phyloP scores from a whole-genome alignment of 139 green algal genomes.

The Astrephomene gubernaculifera region DNA sequence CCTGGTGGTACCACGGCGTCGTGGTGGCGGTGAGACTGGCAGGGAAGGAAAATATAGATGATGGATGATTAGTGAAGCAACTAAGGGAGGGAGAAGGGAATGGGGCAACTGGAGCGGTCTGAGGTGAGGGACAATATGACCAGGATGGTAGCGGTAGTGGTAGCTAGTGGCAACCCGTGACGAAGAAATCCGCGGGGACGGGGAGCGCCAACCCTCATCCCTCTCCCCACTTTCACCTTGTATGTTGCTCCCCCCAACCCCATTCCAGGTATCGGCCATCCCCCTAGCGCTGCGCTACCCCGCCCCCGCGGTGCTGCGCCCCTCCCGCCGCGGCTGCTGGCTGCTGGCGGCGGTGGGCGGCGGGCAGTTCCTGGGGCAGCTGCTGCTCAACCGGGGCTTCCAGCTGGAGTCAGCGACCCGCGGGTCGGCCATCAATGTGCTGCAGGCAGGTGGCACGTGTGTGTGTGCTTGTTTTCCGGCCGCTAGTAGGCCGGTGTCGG shows the following conservation, averaged over 20 bases:
- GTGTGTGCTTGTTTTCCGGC: no score
- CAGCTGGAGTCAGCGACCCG: constrained; percentile 63
- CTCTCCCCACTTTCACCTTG: no score
- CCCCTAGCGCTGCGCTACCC: constrained; percentile 44
- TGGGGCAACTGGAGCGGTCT: no score
- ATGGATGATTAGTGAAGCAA: no score
- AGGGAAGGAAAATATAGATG: no score
- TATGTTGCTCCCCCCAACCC: not conserved
- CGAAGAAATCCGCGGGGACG: no score
- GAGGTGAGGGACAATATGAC: no score
- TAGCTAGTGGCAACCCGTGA: no score
- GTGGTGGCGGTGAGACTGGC: constrained; percentile 24
- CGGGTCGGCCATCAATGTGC: constrained; percentile 56
- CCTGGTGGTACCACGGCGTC: constrained; percentile 46
- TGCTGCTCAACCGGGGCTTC: constrained; percentile 61
- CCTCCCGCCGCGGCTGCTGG: not conserved
- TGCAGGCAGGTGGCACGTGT: constrained; percentile 31
- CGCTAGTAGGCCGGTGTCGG: no score
- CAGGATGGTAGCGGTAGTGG: no score
- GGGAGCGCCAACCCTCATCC: no score
- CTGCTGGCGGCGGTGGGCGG: constrained; percentile 49
- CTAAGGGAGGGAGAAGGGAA: no score
- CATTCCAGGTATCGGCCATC: not conserved
- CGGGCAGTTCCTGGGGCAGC: constrained; percentile 1
- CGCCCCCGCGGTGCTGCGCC: constrained; percentile 23